phyloP scores from a whole-genome alignment of 331 rosid species.

The Arachis monticola region DNA sequence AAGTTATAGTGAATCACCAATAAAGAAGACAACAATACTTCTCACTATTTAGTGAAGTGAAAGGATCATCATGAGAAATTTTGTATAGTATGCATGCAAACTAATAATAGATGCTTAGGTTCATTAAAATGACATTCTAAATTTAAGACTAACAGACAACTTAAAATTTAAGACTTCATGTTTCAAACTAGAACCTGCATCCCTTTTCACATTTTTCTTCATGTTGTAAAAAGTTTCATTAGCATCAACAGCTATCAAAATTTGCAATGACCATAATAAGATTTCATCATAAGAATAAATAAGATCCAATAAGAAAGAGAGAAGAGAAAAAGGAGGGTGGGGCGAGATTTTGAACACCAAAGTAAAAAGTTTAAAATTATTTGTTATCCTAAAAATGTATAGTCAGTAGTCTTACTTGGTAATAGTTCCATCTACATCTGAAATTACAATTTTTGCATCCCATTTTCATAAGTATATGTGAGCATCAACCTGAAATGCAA shows the following conservation, averaged over 20 bases:
- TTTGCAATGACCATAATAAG: constrained; percentile 22
- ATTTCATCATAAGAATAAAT: constrained; percentile 23
- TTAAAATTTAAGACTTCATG: constrained; percentile 4
- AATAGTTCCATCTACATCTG: constrained; percentile 98
- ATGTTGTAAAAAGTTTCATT: constrained; percentile 9
- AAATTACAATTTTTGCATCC: constrained; percentile 92
- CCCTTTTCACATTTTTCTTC: constrained; percentile 10
- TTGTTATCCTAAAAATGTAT: constrained; percentile 32
- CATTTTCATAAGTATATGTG: constrained; percentile 97
- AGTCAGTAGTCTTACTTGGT: constrained; percentile 75
- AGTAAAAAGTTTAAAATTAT: constrained; percentile 38
- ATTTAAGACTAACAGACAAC: constrained; percentile 16
- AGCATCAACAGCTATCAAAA: constrained; percentile 21
- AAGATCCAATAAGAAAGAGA: background rate
- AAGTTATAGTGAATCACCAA: background rate
- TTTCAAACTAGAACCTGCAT: constrained; percentile 30
- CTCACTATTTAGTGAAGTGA: background rate
- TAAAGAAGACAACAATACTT: background rate
- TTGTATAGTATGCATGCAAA: constrained; percentile 9
- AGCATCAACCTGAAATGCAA: constrained; percentile 82
- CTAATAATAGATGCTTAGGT: constrained; percentile 15
- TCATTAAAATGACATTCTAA: background rate
- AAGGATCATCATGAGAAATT: background rate
- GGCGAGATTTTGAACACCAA: no score
- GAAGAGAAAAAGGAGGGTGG: background rate